A percentile compares a stretch with the other conserved stretches of the same genome.
These are phyloP conservation scores for Elaeis guineensis DNA, from an alignment of 176 grass and related monocot species.

Conservation along the genomic window DNA sequence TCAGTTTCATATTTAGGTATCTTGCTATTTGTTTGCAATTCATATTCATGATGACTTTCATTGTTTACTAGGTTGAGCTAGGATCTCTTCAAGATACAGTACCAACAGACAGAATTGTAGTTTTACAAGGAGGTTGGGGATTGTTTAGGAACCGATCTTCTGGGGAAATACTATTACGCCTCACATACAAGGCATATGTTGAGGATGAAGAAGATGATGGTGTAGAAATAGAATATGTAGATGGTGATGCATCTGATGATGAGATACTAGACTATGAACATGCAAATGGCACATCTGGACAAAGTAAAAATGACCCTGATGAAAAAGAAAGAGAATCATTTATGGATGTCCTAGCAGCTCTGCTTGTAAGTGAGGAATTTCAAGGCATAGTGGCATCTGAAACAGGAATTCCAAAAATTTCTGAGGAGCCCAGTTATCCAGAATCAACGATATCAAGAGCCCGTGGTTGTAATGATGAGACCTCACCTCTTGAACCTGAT, in stretches of 20 bases:
- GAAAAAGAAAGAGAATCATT: constrained; percentile 77
- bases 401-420: constrained; percentile 31
- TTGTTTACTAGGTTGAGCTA: constrained; percentile 63
- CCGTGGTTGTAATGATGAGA: background rate
- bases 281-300: constrained; percentile 9
- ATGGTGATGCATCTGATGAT: constrained; percentile 47
- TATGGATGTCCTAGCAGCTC: constrained; percentile 80
- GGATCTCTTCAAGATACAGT: constrained; percentile 88
- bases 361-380: constrained; percentile 98
- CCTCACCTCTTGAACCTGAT: constrained; percentile 10
- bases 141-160: constrained; percentile 44
- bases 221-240: constrained; percentile 22
- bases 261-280: constrained; percentile 46
- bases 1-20: no score
- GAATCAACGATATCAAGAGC: constrained; percentile 5
- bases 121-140: constrained; percentile 55
- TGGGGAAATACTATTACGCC: constrained; percentile 73
- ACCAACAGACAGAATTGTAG: constrained; percentile 75
- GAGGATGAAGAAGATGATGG: constrained; percentile 86
- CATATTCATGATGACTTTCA: background rate
- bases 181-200: constrained; percentile 91
- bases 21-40: no score
- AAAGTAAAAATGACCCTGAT: constrained; percentile 15
- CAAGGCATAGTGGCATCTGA: constrained; percentile 84
- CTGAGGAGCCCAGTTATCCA: constrained; percentile 16